phyloP scores from a whole-genome alignment of 2,329 filamentous ascomycete genomes.

The Pseudogymnoascus sp. region DNA sequence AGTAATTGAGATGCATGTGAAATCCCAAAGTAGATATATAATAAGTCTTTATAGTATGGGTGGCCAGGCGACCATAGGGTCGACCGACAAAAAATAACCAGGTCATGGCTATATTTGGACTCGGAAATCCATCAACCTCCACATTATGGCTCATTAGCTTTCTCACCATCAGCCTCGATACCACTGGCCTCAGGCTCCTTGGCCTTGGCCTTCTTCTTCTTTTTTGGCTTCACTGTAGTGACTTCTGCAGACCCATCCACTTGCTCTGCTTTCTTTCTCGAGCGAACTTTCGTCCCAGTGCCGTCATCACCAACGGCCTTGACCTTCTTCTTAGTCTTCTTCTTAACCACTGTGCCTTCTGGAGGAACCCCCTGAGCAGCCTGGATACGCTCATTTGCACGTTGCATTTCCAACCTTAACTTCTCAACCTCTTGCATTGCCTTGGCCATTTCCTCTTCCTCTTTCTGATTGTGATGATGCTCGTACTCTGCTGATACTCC shows the following conservation, averaged over 20 bases:
- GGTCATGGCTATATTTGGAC: not conserved
- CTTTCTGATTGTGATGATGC: slow-evolving; percentile 50
- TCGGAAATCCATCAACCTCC: not conserved
- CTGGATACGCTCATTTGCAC: slow-evolving; percentile 67
- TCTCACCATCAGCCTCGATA: slow-evolving; percentile 22
- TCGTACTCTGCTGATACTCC: slow-evolving; percentile 51
- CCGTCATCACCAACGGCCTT: slow-evolving; percentile 28
- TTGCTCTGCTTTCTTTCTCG: slow-evolving; percentile 9
- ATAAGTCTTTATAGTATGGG: not conserved
- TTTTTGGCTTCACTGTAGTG: slow-evolving; percentile 22
- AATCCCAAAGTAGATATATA: not conserved
- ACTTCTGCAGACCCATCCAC: not conserved
- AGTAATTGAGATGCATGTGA: not conserved
- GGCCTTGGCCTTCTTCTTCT: slow-evolving; percentile 24
- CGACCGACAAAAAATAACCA: not conserved
- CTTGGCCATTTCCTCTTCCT: slow-evolving; percentile 81
- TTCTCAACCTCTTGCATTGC: slow-evolving; percentile 86
- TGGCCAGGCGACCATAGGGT: not conserved
- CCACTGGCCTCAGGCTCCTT: slow-evolving; percentile 23
- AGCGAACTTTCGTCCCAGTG: slow-evolving; percentile 16
- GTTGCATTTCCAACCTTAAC: slow-evolving; percentile 80
- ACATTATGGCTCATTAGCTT: slow-evolving; percentile 11
- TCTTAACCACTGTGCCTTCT: slow-evolving; percentile 57
- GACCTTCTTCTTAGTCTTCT: slow-evolving; percentile 55
- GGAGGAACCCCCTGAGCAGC: slow-evolving; percentile 60